Percentiles rank a stretch among this genome's conserved stretches.
Conservation (phyloP, 75 land plant species). For the Pseudotsuga menziesii region DNA sequence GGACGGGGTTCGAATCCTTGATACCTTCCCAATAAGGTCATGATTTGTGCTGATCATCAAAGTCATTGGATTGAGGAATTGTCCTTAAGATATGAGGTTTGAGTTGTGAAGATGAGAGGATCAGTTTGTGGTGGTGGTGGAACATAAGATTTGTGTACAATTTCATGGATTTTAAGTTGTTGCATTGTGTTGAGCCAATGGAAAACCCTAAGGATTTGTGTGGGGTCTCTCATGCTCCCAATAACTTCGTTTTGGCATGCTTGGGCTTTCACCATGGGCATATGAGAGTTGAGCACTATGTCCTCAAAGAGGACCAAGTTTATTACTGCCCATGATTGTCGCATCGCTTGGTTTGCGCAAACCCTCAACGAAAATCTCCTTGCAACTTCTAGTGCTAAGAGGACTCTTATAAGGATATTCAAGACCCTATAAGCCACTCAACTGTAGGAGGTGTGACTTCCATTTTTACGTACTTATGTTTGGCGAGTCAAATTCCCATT, state of each 20-base stretch:
- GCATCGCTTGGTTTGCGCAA: conserved; percentile 54
- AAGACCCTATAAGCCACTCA: conserved; percentile 75
- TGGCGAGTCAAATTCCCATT: too few species aligned
- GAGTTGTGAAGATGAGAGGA: conserved; percentile 38
- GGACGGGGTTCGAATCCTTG: conserved; percentile 54
- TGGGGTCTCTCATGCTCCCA: conserved; percentile 52
- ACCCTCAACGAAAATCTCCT: conserved; percentile 68
- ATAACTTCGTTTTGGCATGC: conserved; percentile 63
- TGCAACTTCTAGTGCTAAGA: conserved; percentile 64
- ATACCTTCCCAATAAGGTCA: conserved; percentile 73
- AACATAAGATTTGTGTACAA: conserved; percentile 87
- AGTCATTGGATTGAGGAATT: conserved; percentile 80
- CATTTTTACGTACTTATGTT: too few species aligned
- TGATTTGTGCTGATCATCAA: conserved; percentile 89
- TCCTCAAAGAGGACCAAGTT: conserved; percentile 61
- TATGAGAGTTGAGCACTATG: conserved; percentile 70
- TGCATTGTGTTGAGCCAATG: conserved; percentile 76
- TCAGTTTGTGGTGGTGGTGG: conserved; percentile 72
- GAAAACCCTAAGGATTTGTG: conserved; percentile 80
- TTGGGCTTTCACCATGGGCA: conserved; percentile 69
- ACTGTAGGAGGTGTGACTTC: conserved; percentile 55
- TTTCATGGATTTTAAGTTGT: conserved; percentile 62
- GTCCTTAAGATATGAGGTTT: conserved; percentile 68
- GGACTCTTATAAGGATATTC: conserved; percentile 37
- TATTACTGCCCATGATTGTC: conserved; percentile 68